Evolutionary conservation across 2,329 filamentous ascomycete species (phyloP), one percentile per base, ranked within the genome.

Genomic region (Rutstroemia sp.): DNA sequence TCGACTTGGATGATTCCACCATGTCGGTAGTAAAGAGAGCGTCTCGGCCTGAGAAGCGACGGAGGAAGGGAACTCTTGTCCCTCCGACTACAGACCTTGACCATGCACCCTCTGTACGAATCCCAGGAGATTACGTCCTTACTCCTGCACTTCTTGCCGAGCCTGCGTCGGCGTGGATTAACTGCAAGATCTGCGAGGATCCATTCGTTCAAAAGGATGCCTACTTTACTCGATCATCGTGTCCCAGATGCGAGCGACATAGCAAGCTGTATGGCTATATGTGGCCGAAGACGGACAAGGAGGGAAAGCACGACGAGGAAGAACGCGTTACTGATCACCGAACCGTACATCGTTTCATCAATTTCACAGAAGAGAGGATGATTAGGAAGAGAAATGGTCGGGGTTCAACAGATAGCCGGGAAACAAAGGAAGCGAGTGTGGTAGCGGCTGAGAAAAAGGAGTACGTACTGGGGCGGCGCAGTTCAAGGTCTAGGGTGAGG

Each of bases 281-380:
- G 57, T 99, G 94, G 94, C 94, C 94, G 5, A 96, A 99, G 75
- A 97, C 94, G 0, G 88, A 96, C 58, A 87, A 79, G 60, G 83
- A 87, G 25, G 89, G 89, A 0, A 82, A 83, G 16, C 71, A 80
- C 19, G 94, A 97, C 68, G 85, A 81, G 57, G 83, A 87, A 63
- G 80, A 85, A 68, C 74, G 83, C 9, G 61, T 71, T 0, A 77
- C 94, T 58, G 92, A 97, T 68, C 92, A 96, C 68, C 79, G 92
- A n/a, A 85, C 80, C 0, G 80, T 97, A 3, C 88, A 96, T 71
- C 86, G 92, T 0, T 96, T 96, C 66, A 73, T 96, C 5, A 80
- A 84, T 23, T 77, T 83, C 0, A 80, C 85, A 2, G 85, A 91
- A 55, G 89, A 92, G 70, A 61, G 59, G 23, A 52, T 41, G 6